phyloP scores from a whole-genome alignment of 805 yeast species.

The Wickerhamomyces hampshirensis region DNA sequence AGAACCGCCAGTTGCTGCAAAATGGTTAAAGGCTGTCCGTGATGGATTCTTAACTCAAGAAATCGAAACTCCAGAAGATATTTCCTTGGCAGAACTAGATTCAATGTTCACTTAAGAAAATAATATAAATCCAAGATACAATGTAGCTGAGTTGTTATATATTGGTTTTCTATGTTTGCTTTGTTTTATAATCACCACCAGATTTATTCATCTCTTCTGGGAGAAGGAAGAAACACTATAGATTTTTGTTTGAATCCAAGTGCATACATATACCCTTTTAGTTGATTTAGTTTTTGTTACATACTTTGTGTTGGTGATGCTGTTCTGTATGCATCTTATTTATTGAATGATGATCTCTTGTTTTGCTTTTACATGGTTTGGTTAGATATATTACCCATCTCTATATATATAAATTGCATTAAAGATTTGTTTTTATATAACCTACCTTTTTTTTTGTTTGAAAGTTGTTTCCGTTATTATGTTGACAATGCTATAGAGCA shows the following conservation, averaged over 20 bases:
- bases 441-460: too few species aligned
- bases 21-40: slow-evolving; percentile 71
- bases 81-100: slow-evolving; percentile 66
- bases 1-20: slow-evolving; percentile 38
- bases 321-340: not conserved
- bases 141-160: not conserved
- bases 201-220: not conserved
- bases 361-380: not conserved
- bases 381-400: too few species aligned
- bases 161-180: not conserved
- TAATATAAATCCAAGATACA: not conserved
- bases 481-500: not conserved
- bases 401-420: too few species aligned
- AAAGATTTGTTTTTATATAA: too few species aligned
- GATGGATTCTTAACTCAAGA: slow-evolving; percentile 76
- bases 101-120: slow-evolving; percentile 32
- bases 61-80: slow-evolving; percentile 74
- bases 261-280: not conserved
- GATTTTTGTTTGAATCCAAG: not conserved
- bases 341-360: not conserved
- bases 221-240: not conserved
- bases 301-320: too few species aligned
- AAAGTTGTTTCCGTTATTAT: not conserved
- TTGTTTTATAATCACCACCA: too few species aligned
- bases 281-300: not conserved